A percentile compares a stretch with the other conserved stretches of the same genome.
These are phyloP conservation scores for Trametes cubensis DNA, from an alignment of 768 basidiomycete species.

Conservation along the genomic window DNA sequence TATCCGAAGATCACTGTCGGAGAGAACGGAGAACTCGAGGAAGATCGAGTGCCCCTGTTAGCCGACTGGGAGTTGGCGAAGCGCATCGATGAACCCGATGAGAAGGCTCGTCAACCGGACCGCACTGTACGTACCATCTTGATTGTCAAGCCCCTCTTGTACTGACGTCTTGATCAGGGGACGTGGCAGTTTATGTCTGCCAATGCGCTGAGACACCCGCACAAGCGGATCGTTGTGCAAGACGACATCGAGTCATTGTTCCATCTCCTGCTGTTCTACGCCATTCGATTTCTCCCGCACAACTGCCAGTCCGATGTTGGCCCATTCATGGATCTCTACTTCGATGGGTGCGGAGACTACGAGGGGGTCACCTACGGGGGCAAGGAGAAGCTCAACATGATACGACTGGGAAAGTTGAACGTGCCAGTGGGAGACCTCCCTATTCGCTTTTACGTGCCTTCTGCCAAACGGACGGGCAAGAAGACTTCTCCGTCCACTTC, in stretches of 20 bases:
- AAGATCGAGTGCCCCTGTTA: background rate
- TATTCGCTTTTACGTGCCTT: too few relatives aligned
- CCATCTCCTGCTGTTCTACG: conserved; percentile 3
- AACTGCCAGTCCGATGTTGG: conserved; percentile 14
- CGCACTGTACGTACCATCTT: background rate
- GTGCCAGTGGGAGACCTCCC: too few relatives aligned
- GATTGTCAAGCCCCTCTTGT: too few relatives aligned
- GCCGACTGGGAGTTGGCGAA: conserved; percentile 16
- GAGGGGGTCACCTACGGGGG: too few relatives aligned
- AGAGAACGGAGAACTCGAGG: background rate
- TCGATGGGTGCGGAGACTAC: background rate
- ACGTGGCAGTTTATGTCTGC: conserved; percentile 20
- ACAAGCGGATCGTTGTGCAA: background rate
- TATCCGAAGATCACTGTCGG: background rate
- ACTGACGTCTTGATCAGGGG: background rate
- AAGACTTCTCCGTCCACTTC: too few relatives aligned
- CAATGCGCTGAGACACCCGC: background rate
- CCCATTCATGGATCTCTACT: conserved; percentile 18
- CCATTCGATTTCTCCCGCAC: conserved; percentile 20
- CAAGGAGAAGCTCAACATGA: too few relatives aligned
- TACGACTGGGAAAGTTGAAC: too few relatives aligned
- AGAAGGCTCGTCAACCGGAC: background rate
- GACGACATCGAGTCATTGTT: conserved; percentile 19
- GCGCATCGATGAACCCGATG: background rate
- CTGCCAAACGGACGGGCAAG: too few relatives aligned